Conservation (phyloP, 805 yeast species). For the Metschnikowia drakensbergensis region DNA sequence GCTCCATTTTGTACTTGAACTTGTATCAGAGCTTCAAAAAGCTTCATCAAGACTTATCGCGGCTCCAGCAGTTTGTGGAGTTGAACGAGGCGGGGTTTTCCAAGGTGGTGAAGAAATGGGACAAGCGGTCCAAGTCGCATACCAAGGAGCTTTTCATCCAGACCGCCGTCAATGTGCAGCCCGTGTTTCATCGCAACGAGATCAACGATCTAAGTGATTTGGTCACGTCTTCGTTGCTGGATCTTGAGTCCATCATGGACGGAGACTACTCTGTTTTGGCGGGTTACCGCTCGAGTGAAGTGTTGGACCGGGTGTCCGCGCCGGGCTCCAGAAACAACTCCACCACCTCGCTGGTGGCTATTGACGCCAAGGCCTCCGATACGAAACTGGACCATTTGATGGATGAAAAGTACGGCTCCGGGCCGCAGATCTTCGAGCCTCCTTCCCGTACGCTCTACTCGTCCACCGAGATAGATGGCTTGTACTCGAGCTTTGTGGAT, state of each 20-base stretch:
- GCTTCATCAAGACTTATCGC: slow-evolving; percentile 80
- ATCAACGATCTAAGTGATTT: slow-evolving; percentile 80
- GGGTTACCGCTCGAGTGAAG: slow-evolving; percentile 8
- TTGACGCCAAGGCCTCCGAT: slow-evolving; percentile 5
- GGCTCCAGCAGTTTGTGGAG: slow-evolving; percentile 91
- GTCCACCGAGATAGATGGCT: slow-evolving; percentile 58
- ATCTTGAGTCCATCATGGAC: slow-evolving; percentile 58
- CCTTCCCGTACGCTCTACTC: slow-evolving; percentile 21
- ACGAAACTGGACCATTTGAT: slow-evolving; percentile 2
- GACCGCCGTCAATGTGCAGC: slow-evolving; percentile 94
- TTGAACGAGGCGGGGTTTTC: slow-evolving; percentile 94
- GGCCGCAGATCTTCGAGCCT: not conserved
- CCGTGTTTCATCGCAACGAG: slow-evolving; percentile 88
- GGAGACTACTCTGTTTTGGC: slow-evolving; percentile 38
- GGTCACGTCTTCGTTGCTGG: slow-evolving; percentile 62
- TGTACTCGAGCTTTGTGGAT: slow-evolving; percentile 65
- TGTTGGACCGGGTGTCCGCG: slow-evolving; percentile 1
- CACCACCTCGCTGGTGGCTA: slow-evolving; percentile 6
- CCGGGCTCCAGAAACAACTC: slow-evolving; percentile 1
- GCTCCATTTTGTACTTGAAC: slow-evolving; percentile 75
- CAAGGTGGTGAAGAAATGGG: slow-evolving; percentile 97
- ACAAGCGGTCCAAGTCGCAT: slow-evolving; percentile 89
- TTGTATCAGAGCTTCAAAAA: slow-evolving; percentile 86
- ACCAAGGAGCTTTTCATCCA: slow-evolving; percentile 88
- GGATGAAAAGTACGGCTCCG: not conserved